A percentile compares a stretch with the other conserved stretches of the same genome.
phyloP scores from a whole-genome alignment of 805 yeast genomes.

The Candida silvatica region DNA sequence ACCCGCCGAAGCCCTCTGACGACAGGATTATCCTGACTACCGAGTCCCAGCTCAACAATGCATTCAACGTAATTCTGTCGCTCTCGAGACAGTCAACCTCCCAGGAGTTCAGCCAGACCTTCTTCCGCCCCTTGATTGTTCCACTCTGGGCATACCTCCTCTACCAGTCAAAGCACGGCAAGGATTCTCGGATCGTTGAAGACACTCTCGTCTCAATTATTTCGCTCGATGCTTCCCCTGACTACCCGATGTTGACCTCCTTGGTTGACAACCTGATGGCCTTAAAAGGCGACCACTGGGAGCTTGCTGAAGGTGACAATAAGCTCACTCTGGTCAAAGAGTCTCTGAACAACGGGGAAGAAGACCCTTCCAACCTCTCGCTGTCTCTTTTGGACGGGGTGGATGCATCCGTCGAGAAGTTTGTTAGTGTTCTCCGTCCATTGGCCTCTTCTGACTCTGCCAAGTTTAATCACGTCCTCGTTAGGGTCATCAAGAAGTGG shows the following conservation, averaged over 20 bases:
- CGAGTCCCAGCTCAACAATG: constrained; percentile 49
- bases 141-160: constrained; percentile 37
- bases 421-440: constrained; percentile 7
- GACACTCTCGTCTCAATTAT: constrained; percentile 29
- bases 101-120: constrained; percentile 23
- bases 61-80: constrained; percentile 57
- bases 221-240: constrained; percentile 4
- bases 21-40: constrained; percentile 27
- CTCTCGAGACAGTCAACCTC: constrained; percentile 37
- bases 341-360: constrained; percentile 5
- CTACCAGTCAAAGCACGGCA: constrained; percentile 24
- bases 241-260: constrained; percentile 7
- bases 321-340: constrained; percentile 20
- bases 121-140: constrained; percentile 22
- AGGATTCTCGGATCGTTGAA: constrained; percentile 27
- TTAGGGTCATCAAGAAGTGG: constrained; percentile 54
- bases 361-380: constrained; percentile 3
- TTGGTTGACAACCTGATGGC: constrained; percentile 13
- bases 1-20: constrained; percentile 21
- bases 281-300: constrained; percentile 29
- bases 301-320: constrained; percentile 33
- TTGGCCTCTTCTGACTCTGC: constrained; percentile 41
- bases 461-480: constrained; percentile 37
- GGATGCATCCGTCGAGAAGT: constrained; percentile 6
- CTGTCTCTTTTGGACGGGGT: constrained; percentile 6